phyloP scores from a whole-genome alignment of 2,329 filamentous ascomycete species.

The Ceratocystis variospora region DNA sequence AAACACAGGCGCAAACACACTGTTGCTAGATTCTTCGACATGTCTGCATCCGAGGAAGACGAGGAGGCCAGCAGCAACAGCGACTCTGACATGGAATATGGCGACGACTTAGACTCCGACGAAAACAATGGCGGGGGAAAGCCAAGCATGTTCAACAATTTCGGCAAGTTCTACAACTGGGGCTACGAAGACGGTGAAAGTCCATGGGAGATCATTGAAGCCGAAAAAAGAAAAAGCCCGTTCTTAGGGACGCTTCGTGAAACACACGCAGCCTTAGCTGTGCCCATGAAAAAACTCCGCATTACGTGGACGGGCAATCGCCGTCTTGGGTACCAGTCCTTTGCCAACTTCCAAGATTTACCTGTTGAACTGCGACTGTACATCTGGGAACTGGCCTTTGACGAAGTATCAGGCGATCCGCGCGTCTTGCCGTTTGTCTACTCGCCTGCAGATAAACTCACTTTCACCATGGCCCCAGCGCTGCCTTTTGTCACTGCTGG shows the following conservation, averaged over 20 bases:
- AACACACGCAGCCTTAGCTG: not conserved
- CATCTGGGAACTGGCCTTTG: conserved; percentile 17
- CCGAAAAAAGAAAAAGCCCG: not conserved
- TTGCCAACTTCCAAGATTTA: conserved; percentile 6
- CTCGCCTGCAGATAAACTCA: not conserved
- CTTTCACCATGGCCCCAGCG: not conserved
- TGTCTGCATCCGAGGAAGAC: conserved; percentile 12
- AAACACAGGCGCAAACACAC: not conserved
- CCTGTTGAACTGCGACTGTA: conserved; percentile 7
- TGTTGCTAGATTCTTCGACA: conserved; percentile 8
- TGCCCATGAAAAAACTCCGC: not conserved
- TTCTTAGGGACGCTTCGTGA: not conserved
- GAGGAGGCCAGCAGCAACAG: not conserved
- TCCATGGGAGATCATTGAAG: not conserved
- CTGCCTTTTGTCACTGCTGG: conserved; percentile 1
- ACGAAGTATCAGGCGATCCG: not conserved
- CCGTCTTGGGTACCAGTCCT: not conserved
- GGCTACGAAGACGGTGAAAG: not conserved
- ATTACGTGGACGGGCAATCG: conserved; percentile 12
- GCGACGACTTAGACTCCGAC: not conserved
- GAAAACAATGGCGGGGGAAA: not conserved
- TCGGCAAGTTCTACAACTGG: not conserved
- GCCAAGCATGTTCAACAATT: not conserved
- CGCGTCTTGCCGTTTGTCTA: not conserved
- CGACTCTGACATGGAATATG: not conserved